A percentile compares a stretch with the other conserved stretches of the same genome.
Conservation (phyloP, 2,329 filamentous ascomycete species). For the Exophiala phaeomuriformis region DNA sequence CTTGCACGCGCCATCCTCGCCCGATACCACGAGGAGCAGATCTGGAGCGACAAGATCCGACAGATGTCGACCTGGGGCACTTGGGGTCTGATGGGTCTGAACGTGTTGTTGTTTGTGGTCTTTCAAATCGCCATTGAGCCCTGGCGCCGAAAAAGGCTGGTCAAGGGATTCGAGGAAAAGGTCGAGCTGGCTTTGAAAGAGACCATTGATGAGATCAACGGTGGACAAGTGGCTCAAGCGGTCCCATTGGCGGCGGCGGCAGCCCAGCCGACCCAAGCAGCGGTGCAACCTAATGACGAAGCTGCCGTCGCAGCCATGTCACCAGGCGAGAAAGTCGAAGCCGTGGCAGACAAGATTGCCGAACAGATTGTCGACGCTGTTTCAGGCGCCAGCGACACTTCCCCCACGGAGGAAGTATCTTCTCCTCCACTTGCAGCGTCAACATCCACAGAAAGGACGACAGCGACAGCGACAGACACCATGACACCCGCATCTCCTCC, state of each 20-base stretch:
- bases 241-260: conserved; percentile 8
- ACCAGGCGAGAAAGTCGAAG: conserved; percentile 13
- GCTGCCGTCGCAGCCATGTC: conserved; percentile 7
- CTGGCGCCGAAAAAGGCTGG: conserved; percentile 74
- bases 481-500: not conserved
- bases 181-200: conserved; percentile 64
- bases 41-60: conserved; percentile 96
- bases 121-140: conserved; percentile 88
- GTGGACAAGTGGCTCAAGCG: conserved; percentile 5
- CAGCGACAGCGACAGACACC: no score
- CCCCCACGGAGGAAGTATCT: not conserved
- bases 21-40: conserved; percentile 96
- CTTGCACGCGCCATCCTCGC: conserved; percentile 78
- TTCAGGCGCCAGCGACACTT: conserved; percentile 7
- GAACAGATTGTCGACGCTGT: conserved; percentile 21
- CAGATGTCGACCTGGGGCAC: conserved; percentile 97
- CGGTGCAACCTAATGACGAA: conserved; percentile 13
- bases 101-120: conserved; percentile 78
- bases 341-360: conserved; percentile 20
- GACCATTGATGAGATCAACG: conserved; percentile 41
- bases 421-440: not conserved
- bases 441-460: not conserved
- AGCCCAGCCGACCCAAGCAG: not conserved
- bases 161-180: conserved; percentile 74
- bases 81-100: conserved; percentile 95